Evolutionary conservation across 2,329 filamentous ascomycete genomes (phyloP), one percentile per base, ranked within the genome.

Genomic region (Herpomyces periplanetae): DNA sequence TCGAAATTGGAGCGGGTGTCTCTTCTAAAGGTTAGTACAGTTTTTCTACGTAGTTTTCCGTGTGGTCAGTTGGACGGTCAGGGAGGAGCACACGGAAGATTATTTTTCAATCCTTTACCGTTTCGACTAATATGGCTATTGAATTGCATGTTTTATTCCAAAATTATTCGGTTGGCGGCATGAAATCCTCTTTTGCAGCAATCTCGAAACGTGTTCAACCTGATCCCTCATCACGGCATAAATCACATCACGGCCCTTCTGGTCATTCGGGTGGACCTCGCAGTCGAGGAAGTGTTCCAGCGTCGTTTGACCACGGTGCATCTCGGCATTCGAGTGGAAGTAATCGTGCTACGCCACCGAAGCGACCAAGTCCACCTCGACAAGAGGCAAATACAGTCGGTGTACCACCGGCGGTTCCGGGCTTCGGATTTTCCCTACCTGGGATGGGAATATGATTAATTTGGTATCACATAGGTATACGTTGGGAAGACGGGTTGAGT

Each of bases 1-100:
- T 96, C 30, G 80, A 96, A 39, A 96, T 96, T 22, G 80, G 80
- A 20, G 73, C 75, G 8, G 80, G 80, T 21, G 84, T 96, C 7
- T 88, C 73, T 8, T 88, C 71, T 16, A 96, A 96, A 45, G 69
- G 47, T 47, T 35, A 18, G 34, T 22, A 5, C 5, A 10, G 19
- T 2, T 13, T 4, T 10, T 5, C 6, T 11, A 7, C 17, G 17
- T 13, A 9, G 7, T 15, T 13, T 8, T 6, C 5, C 8, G 5
- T 5, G n/a, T n/a, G n/a, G n/a, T n/a, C n/a, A n/a, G n/a, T n/a
- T n/a, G n/a, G n/a, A n/a, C n/a, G n/a, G n/a, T n/a, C n/a, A n/a
- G n/a, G n/a, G n/a, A n/a, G n/a, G n/a, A n/a, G n/a, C n/a, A n/a
- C n/a, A n/a, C n/a, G n/a, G n/a, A n/a, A n/a, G n/a, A n/a, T n/a